Base-by-base conservation (phyloP, 1,284 basidiomycete genomes). In the Cystobasidium sp. region DNA sequence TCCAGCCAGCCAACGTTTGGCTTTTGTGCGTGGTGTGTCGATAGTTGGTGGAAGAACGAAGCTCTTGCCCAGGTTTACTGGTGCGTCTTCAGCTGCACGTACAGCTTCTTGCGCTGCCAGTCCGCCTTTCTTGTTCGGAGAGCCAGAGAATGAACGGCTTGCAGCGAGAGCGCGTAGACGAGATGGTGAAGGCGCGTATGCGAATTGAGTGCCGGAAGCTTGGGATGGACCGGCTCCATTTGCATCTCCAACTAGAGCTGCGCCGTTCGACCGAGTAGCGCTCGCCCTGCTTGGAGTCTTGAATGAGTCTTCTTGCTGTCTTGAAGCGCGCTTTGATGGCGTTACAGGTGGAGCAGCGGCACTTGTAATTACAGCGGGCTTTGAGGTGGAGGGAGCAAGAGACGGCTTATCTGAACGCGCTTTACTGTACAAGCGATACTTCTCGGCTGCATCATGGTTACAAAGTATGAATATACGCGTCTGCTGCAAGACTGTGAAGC, bases 341-440 rank as follows among this genome's bases (percentile, higher is more conserved):
- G 63, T 72, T 22, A 64, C 69, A 10, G 69, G 59, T 3, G 58
- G 58, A 44, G 68, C 46, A 37, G 31, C 52, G 9, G 58, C 61
- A 31, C 7, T 37, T 55, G 46, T 18, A 51, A 59, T 1, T 20
- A 31, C 16, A 41, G 22, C 47, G 20, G 75, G 41, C 43, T 69
- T 62, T 20, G 69, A 59, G 18, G 68, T 37, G 20, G 59, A 41
- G 46, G 56, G 39, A 22, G 55, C 37, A n/a, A 56, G 16, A 62
- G 61, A 43, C 16, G 55, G 24, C 65, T 68, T 62, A 39, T 66
- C 65, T 56, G 49, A 16, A 41, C 65, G 52, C 1, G 72, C 85
- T 74, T 87, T 88, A 84, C 92, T 92, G 85, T 94, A 93, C 47
- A 88, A 85, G 78, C 87, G 91, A 84, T 94, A 94, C 81, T 91